Base-by-base conservation (phyloP, 1,284 basidiomycete species). In the Naganishia cerealis region DNA sequence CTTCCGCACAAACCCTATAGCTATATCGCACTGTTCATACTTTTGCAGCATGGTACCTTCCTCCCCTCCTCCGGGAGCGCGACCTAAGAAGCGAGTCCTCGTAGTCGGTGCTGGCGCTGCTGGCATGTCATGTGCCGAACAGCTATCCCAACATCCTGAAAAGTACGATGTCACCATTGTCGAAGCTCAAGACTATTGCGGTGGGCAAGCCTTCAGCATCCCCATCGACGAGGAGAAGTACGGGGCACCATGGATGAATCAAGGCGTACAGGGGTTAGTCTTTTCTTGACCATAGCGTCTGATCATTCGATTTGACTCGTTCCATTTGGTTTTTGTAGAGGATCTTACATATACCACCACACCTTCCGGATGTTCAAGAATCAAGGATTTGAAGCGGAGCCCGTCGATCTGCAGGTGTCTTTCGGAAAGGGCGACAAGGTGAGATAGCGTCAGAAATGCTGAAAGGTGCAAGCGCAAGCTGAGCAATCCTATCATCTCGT, bases 171-270 rank as follows among this genome's bases (percentile, higher is more conserved):
- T 87, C 38, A 85, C 83, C 5, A 75, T 87, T 26, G 85, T 85
- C 74, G 76, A 87, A 70, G 82, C 85, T 58, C 81, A 84, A 68
- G 77, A 79, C 26, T 82, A 84, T 61, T 80, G 83, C 5, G 87
- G 86, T 21, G 87, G 85, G n/a, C 87, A 86, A 82, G 86, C 84
- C 8, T 87, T 85, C 68, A 86, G 84, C 26, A 83, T 85, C 80
- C 77, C 78, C 10, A 83, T 87, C 70, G 83, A 86, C 70, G 74
- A 82, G 50, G 73, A 77, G 40, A 81, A 82, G 73, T 84, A 82
- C 71, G 86, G 85, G 13, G 83, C 85, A 3, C 72, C 81, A 53
- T 85, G 85, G 77, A 85, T 87, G 78, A 87, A 87, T 70, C 85
- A 87, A 72, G 85, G 85, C 57, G 86, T 82, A 1, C 79, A 82